Evolutionary conservation across 768 basidiomycete genomes (phyloP).

Genomic region (Imleria badia): DNA sequence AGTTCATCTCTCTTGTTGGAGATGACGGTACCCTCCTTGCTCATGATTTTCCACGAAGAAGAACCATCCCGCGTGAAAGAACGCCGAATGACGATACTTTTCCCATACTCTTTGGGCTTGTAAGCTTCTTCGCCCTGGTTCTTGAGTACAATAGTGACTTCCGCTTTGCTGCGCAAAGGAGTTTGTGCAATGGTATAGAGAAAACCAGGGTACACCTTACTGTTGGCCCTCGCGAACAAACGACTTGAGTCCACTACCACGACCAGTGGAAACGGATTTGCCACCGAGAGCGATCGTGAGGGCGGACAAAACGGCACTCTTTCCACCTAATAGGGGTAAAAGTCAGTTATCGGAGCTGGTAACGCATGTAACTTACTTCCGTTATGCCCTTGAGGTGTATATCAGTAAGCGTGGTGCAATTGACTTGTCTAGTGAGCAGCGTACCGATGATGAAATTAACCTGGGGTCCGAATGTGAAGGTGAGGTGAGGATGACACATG

Average conservation of each 20-base stretch:
- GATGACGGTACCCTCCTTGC: constrained; percentile 60
- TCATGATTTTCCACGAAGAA: constrained; percentile 82
- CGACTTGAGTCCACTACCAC: constrained; percentile 79
- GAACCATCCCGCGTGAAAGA: constrained; percentile 73
- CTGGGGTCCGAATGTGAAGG: constrained; percentile 85
- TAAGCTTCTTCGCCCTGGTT: constrained; percentile 93
- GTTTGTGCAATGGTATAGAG: constrained; percentile 34
- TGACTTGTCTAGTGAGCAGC: constrained; percentile 15
- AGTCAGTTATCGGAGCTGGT: neutral
- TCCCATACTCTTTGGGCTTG: constrained; percentile 81
- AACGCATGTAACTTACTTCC: constrained; percentile 65
- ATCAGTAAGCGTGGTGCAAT: constrained; percentile 1
- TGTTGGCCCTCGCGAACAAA: constrained; percentile 82
- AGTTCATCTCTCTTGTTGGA: constrained; percentile 83
- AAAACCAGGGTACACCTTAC: constrained; percentile 41
- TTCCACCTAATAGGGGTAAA: constrained; percentile 63
- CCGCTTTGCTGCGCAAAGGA: constrained; percentile 41
- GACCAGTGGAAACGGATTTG: constrained; percentile 88
- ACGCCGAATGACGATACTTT: constrained; percentile 82
- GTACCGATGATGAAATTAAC: constrained; percentile 96
- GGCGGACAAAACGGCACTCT: constrained; percentile 91
- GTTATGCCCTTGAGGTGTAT: constrained; percentile 65
- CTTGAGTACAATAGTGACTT: constrained; percentile 79
- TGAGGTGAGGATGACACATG: constrained; percentile 90
- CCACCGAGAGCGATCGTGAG: constrained; percentile 93